Evolutionary conservation across 2,329 filamentous ascomycete species (phyloP).

Genomic region (Botrytis fabae): DNA sequence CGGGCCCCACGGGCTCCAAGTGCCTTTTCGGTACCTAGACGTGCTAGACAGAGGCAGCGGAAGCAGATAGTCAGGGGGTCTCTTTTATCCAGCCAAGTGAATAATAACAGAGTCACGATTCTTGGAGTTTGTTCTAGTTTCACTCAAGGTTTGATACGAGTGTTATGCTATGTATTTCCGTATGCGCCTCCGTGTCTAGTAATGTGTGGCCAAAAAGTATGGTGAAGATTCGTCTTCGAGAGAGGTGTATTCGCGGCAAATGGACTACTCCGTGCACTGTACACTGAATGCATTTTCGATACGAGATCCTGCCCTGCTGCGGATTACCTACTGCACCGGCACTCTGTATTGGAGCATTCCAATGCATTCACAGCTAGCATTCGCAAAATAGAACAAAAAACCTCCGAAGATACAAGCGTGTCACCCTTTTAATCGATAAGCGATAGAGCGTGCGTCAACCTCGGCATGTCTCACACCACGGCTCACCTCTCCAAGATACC

Average conservation of each 20-base stretch:
- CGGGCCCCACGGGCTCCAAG: background rate
- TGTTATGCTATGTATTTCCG: background rate
- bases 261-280: background rate
- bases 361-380: background rate
- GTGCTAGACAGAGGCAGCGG: background rate
- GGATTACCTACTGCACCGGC: background rate
- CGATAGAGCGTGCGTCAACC: background rate
- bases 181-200: background rate
- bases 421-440: constrained; percentile 12
- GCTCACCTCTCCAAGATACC: background rate
- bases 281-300: background rate
- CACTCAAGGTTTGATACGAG: constrained; percentile 8
- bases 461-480: constrained; percentile 1
- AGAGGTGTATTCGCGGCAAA: background rate
- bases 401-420: background rate
- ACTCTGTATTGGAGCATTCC: background rate
- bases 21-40: constrained; percentile 7
- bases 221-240: background rate
- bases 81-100: background rate
- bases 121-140: background rate
- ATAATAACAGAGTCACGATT: background rate
- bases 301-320: constrained; percentile 3
- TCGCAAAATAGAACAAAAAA: background rate
- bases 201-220: background rate
- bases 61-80: constrained; percentile 18